Evolutionary conservation across 2,329 filamentous ascomycete species (phyloP).

Genomic region (Aureobasidium subglaciale): DNA sequence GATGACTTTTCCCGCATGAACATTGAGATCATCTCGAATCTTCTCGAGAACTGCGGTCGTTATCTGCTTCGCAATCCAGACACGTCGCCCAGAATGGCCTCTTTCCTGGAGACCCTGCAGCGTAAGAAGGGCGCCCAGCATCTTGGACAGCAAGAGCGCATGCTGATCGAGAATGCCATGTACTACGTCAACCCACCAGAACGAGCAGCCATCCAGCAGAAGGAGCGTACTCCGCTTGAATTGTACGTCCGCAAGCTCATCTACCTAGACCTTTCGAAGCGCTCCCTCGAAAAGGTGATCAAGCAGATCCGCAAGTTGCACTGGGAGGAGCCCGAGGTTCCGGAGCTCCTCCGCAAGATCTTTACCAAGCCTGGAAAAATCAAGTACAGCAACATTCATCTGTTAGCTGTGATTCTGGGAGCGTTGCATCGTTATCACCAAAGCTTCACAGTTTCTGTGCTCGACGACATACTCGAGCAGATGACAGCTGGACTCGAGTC

Average conservation of each 20-base stretch:
- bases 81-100: conserved; percentile 85
- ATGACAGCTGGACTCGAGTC: conserved; percentile 83
- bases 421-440: conserved; percentile 89
- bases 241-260: conserved; percentile 88
- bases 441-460: conserved; percentile 80
- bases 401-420: conserved; percentile 81
- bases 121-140: conserved; percentile 95
- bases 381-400: conserved; percentile 93
- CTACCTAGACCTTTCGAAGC: conserved; percentile 88
- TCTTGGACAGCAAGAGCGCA: conserved; percentile 89
- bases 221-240: conserved; percentile 89
- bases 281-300: conserved; percentile 85
- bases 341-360: conserved; percentile 73
- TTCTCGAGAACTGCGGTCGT: conserved; percentile 91
- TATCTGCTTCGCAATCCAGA: conserved; percentile 90
- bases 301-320: conserved; percentile 93
- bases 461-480: conserved; percentile 85
- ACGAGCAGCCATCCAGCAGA: conserved; percentile 88
- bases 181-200: conserved; percentile 97
- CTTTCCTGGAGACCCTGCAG: conserved; percentile 88
- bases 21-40: conserved; percentile 94
- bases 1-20: conserved; percentile 99
- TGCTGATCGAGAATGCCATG: conserved; percentile 96
- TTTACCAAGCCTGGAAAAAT: conserved; percentile 96
- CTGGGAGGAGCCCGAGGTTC: conserved; percentile 90